Base-by-base conservation (phyloP, 768 basidiomycete genomes). In the Amanita muscaria region DNA sequence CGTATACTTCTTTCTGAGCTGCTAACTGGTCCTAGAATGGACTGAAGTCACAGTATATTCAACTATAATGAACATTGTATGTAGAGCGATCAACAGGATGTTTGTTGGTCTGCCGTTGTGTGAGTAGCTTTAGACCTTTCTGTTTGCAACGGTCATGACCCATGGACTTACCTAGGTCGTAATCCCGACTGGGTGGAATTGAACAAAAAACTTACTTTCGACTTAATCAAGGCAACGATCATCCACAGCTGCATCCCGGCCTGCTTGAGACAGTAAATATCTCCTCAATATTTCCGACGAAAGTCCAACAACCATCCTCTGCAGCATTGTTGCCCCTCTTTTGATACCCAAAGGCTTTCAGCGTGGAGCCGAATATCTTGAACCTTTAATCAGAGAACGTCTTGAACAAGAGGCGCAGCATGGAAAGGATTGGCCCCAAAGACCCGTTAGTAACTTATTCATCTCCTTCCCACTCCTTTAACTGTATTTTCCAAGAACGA, bases 401-500 rank as follows among this genome's bases (percentile, higher is more conserved):
- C 45, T 56, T 5, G 36, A 53, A 22, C 55, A 58, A 16, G 55
- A 56, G 30, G 36, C 52, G 34, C 25, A 47, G 11, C 46, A 61
- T 16, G 64, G 64, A 3, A 21, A 21, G 6, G 55, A 65, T 18
- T 62, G 58, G 54, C 49, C 53, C 11, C 59, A 52, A 0, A 65
- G 59, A 51, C 64, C 64, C 22, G 62, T 63, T 24, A 27, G 53
- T 32, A 4, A n/a, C 31, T n/a, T 14, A 9, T 16, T 16, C 8
- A 15, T 21, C 43, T 25, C 12, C n/a, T 43, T 18, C 8, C 9
- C 7, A 9, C 24, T 49, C 12, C 41, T 11, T 16, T 32, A 36
- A 18, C 15, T 25, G 6, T 32, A 19, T 27, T 35, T 73, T n/a
- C n/a, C n/a, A n/a, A n/a, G 74, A 64, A 66, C 38, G 73, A 76